Base-by-base conservation (phyloP, 495 filamentous ascomycete species). In the Cladorrhinum samala region DNA sequence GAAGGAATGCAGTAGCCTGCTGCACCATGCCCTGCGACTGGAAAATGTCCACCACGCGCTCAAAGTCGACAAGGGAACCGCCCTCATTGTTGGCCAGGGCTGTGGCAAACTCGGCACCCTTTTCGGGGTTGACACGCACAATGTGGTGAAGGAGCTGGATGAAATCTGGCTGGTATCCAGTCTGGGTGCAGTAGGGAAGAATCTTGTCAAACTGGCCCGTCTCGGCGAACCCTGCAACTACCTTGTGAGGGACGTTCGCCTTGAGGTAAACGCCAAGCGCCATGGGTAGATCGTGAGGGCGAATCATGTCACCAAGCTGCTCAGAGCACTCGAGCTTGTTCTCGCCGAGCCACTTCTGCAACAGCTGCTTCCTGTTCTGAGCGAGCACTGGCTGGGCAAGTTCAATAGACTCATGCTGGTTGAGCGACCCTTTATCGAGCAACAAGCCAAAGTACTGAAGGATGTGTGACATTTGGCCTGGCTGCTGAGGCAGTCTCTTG, bases 391-490 rank as follows among this genome's bases (percentile, higher is more conserved):
- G 91, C 45, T 88, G 81, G 9, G 93, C 91, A 57, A 99, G 81
- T 69, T 99, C 93, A 44, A 97, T 75, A 54, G 91, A 94, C 71
- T 99, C 93, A 54, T 92, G 83, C 61, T 85, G 84, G 72, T 97
- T 99, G 23, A 99, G 77, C 5, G 81, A 78, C 24, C 92, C 91
- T 80, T 97, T 95, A 64, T 99, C 93, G 11, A 99, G 78, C 38
- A 99, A 77, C 82, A 96, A 87, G 51, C 94, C 92, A 57, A 99
- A 99, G 74, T 97, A 99, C 65, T 96, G 92, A 45, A 99, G 80
- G 51, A 96, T 95, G 55, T 90, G 82, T 9, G 92, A 94, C 73
- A 97, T 85, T 66, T 91, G 83, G 14, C 84, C 85, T 4, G 80
- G 79, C 56, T 85, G 78, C 30, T 83, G 77, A 17, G 88, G 87